Conservation (phyloP, 805 yeast genomes). For the Sugiyamaella qingdaonensis region DNA sequence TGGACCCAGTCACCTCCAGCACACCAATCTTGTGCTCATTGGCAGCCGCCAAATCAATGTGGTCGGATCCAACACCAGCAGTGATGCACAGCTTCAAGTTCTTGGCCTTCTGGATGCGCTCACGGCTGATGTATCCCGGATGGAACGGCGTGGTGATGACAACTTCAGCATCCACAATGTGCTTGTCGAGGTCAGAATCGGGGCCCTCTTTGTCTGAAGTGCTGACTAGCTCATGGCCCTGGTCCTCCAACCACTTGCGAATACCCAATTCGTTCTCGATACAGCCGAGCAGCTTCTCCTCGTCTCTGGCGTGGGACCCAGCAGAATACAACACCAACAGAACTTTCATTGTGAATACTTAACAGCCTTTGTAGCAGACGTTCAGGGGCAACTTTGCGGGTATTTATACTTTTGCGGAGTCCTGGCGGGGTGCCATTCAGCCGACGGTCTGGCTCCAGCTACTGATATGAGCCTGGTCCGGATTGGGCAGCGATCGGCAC, state of each 20-base stretch:
- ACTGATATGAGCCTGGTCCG: background rate
- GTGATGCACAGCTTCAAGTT: conserved; percentile 64
- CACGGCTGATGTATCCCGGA: conserved; percentile 69
- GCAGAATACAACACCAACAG: conserved; percentile 58
- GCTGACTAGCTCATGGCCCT: conserved; percentile 64
- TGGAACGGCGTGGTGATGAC: conserved; percentile 80
- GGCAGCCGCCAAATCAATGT: conserved; percentile 67
- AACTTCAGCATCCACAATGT: conserved; percentile 68
- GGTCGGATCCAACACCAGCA: conserved; percentile 86
- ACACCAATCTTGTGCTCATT: conserved; percentile 64
- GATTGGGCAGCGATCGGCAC: background rate
- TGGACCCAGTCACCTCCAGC: conserved; percentile 77
- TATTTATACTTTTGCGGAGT: too few relatives aligned
- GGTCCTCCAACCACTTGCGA: conserved; percentile 54
- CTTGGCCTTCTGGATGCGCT: conserved; percentile 64
- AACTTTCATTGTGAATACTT: conserved; percentile 33
- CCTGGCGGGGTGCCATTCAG: too few relatives aligned
- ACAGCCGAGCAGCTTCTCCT: conserved; percentile 60
- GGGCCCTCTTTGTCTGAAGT: conserved; percentile 69
- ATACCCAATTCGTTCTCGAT: conserved; percentile 75
- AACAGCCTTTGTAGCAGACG: background rate
- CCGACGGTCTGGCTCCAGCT: too few relatives aligned
- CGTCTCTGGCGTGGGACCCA: conserved; percentile 54
- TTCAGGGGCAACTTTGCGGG: too few relatives aligned
- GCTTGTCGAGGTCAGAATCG: conserved; percentile 53